A percentile compares a stretch with the other conserved stretches of the same genome.
Conservation (phyloP, 2,329 filamentous ascomycete genomes). For the Exophiala calicioides region DNA sequence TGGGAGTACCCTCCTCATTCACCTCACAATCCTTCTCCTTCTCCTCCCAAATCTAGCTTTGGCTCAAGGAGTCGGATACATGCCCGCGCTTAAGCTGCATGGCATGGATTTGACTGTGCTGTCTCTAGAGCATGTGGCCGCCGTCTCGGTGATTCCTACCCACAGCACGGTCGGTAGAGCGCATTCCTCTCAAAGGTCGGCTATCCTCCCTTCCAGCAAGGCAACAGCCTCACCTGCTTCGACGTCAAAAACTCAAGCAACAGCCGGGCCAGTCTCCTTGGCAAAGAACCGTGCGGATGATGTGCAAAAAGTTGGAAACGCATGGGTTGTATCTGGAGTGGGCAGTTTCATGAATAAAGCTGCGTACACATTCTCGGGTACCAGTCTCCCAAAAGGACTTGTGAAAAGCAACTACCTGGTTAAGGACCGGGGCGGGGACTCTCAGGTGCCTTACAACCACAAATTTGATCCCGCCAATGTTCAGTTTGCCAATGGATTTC, state of each 20-base stretch:
- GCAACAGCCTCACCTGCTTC: neutral
- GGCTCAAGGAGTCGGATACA: neutral
- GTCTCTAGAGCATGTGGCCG: neutral
- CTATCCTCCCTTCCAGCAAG: neutral
- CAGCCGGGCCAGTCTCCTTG: too few relatives aligned
- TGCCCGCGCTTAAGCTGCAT: neutral
- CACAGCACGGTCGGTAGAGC: neutral
- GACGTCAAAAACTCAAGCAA: too few relatives aligned
- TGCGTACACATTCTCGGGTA: slow-evolving; percentile 22
- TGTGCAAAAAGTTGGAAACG: slow-evolving; percentile 10
- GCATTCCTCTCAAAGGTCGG: neutral
- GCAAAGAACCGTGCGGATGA: neutral
- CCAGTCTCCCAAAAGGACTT: slow-evolving; percentile 25
- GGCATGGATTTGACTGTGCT: neutral
- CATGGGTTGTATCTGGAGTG: slow-evolving; percentile 23
- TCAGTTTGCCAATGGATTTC: slow-evolving; percentile 15
- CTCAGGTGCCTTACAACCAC: slow-evolving; percentile 21
- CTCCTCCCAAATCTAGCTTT: neutral
- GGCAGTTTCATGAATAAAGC: slow-evolving; percentile 25
- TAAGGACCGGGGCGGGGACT: slow-evolving; percentile 6
- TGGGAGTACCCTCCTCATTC: neutral
- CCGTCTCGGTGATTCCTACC: too few relatives aligned
- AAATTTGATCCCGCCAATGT: slow-evolving; percentile 26
- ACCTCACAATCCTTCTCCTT: neutral
- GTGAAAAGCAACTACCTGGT: slow-evolving; percentile 21